Base-by-base conservation (phyloP, 2,329 filamentous ascomycete species). In the Geoglossum cookeanum region DNA sequence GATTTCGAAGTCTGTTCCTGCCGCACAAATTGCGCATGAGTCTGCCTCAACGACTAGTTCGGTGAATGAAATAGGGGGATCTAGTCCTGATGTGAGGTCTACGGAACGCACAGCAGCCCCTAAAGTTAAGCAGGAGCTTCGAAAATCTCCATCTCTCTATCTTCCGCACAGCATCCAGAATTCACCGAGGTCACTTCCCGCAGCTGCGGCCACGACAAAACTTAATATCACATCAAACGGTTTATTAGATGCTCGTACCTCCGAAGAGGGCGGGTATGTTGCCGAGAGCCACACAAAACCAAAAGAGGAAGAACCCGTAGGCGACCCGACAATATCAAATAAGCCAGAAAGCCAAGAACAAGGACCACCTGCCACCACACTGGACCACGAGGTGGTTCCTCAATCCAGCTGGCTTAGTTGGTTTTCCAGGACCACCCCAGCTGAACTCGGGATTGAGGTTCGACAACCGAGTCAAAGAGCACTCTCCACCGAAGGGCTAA, bases 11-110 rank as follows among this genome's bases (percentile, higher is more conserved):
- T 71, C 73, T 53, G 67, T 70, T 42, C 70, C 74, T 55, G 66
- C 75, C 63, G 74, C 73, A 59, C 70, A 75, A 66, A 69, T 75
- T 65, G 72, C 71, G 60, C 69, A 69, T 63, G 73, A 75, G 65
- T 75, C 71, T 63, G 74, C 74, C 55, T 72, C 71, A 44, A 71
- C 70, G 55, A 68, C 70, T 47, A 68, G 68, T 59, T 68, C 67
- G 59, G 63, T 65, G 58, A 65, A 68, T 55, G 67, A 68, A 47
- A 68, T 70, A 60, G 59, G 65, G 22, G 64, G 65, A 37, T 67
- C 69, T 60, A 5, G 60, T 56, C 58, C 62, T 61, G 48, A 61
- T 62, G 56, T 66, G 68, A 49, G 62, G 65, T 49, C 64, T 64
- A 45, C 62, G 65, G 49, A 53, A 37, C 30, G 11, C 33, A 30